These are phyloP conservation scores for Apophysomyces elegans DNA, from an alignment of 371 early-diverging fungal genomes.

Conservation along the genomic window DNA sequence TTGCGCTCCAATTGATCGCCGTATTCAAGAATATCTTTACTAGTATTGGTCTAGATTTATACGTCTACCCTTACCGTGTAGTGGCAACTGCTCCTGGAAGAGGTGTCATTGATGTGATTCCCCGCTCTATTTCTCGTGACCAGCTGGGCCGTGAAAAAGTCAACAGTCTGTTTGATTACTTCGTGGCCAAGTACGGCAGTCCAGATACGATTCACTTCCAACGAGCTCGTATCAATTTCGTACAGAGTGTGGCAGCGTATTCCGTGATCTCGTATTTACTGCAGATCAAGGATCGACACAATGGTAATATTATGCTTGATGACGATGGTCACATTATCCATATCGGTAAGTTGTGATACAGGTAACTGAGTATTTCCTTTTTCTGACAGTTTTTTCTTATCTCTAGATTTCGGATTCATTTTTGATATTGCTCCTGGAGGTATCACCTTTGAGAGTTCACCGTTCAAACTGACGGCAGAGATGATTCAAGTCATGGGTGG, in stretches of 20 bases:
- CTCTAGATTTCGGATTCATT: conserved; percentile 98
- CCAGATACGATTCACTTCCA: conserved; percentile 90
- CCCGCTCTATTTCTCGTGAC: conserved; percentile 98
- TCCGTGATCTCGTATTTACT: conserved; percentile 96
- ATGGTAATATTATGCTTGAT: conserved; percentile 99
- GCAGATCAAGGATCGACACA: conserved; percentile 99
- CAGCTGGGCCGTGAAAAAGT: conserved; percentile 98
- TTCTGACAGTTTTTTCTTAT: background rate
- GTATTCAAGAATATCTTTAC: conserved; percentile 97
- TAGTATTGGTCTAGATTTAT: conserved; percentile 91
- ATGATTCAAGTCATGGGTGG: conserved; percentile 98
- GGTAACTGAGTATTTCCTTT: background rate
- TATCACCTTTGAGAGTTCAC: conserved; percentile 96
- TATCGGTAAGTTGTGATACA: conserved; percentile 69
- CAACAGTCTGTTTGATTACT: conserved; percentile 96
- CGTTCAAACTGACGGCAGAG: conserved; percentile 98
- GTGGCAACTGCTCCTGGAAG: conserved; percentile 98
- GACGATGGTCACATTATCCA: conserved; percentile 97
- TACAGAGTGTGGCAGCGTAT: conserved; percentile 97
- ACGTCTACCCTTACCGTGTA: conserved; percentile 97
- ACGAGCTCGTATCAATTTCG: conserved; percentile 94
- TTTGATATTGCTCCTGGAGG: conserved; percentile 99
- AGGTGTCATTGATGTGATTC: conserved; percentile 99
- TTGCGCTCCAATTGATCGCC: conserved; percentile 97
- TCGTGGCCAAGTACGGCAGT: conserved; percentile 94